Percentiles rank a stretch among this genome's conserved stretches.
Evolutionary conservation across 2,329 filamentous ascomycete species (phyloP).

Genomic region (Didymella lethalis): DNA sequence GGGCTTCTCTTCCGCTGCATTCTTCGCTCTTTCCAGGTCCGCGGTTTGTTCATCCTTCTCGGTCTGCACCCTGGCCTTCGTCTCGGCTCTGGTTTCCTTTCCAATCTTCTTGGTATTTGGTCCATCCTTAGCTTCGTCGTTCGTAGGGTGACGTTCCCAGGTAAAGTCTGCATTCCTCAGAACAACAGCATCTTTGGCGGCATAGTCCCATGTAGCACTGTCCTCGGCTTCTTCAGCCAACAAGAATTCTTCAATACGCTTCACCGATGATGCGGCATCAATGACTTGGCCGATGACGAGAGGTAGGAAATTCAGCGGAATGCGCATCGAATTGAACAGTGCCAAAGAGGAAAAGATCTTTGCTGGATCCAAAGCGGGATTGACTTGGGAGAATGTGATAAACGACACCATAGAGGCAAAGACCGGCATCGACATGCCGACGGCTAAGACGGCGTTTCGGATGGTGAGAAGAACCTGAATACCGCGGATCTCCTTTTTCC

Average conservation of each 20-base stretch:
- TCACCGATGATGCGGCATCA: slow-evolving; percentile 85
- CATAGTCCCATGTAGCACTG: slow-evolving; percentile 65
- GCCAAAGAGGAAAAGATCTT: slow-evolving; percentile 91
- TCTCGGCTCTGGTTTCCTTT: slow-evolving; percentile 56
- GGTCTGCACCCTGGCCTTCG: slow-evolving; percentile 29
- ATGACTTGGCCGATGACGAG: slow-evolving; percentile 88
- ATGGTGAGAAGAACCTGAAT: slow-evolving; percentile 85
- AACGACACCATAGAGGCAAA: slow-evolving; percentile 97
- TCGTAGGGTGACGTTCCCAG: slow-evolving; percentile 76
- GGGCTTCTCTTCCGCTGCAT: slow-evolving; percentile 63
- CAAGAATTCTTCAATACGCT: slow-evolving; percentile 87
- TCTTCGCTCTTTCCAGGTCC: slow-evolving; percentile 50
- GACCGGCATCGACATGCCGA: slow-evolving; percentile 86
- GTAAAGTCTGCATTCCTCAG: slow-evolving; percentile 80
- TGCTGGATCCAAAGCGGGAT: slow-evolving; percentile 75
- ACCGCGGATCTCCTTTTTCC: slow-evolving; percentile 78
- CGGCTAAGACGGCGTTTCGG: slow-evolving; percentile 82
- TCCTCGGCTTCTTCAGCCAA: slow-evolving; percentile 85
- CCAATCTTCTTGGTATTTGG: slow-evolving; percentile 56
- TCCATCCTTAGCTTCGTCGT: slow-evolving; percentile 49
- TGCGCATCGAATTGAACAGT: slow-evolving; percentile 87
- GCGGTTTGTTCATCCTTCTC: slow-evolving; percentile 44
- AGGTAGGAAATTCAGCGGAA: slow-evolving; percentile 89
- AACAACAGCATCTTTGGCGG: slow-evolving; percentile 67
- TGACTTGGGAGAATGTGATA: slow-evolving; percentile 74